Base-by-base conservation (phyloP, 2,329 filamentous ascomycete species). In the Xylariaceae sp. region DNA sequence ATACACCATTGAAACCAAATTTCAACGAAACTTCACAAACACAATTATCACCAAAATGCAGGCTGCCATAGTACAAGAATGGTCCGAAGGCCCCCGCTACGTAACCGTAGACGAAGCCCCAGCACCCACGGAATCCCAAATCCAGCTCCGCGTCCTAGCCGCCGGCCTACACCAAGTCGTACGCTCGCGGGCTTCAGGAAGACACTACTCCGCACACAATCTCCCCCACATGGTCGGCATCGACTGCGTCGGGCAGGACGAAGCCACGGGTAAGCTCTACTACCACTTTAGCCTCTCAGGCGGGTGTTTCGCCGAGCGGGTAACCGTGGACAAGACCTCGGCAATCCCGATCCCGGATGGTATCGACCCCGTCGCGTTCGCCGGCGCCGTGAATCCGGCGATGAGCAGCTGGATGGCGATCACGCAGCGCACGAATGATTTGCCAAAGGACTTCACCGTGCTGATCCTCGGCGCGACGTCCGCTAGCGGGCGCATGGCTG, bases 351-450 rank as follows among this genome's bases (percentile, higher is more conserved):
- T 82, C 2, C 73, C 74, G 0, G 63, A 65, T 0, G 67, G 63
- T 4, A 67, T 73, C 7, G 73, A 80, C 53, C 66, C 72, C 0
- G 60, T 72, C 1, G 66, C 72, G 22, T 68, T 76, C n/a, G 79
- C 79, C 0, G 76, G 69, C 1, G 64, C 75, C 42, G 66, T 74
- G 32, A 82, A 82, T 50, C 77, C 77, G 1, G 74, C 71, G 21
- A 71, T 78, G 66, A 73, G 71, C 42, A 72, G 69, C 33, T 82
- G 77, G 77, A 78, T 82, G 76, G 77, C 76, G 4, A 62, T 82
- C 27, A 67, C 64, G 19, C 64, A 69, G 32, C 68, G 77, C 5
- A 69, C 70, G 0, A 52, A 48, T 4, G 52, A 62, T 5, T 59
- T 75, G 3, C 66, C 67, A 2, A 37, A 58, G 17, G 61, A 65